Percentiles rank a stretch among this genome's conserved stretches.
Conservation (phyloP, 352 stramenopile genomes). For the Phytopythium boreale region DNA sequence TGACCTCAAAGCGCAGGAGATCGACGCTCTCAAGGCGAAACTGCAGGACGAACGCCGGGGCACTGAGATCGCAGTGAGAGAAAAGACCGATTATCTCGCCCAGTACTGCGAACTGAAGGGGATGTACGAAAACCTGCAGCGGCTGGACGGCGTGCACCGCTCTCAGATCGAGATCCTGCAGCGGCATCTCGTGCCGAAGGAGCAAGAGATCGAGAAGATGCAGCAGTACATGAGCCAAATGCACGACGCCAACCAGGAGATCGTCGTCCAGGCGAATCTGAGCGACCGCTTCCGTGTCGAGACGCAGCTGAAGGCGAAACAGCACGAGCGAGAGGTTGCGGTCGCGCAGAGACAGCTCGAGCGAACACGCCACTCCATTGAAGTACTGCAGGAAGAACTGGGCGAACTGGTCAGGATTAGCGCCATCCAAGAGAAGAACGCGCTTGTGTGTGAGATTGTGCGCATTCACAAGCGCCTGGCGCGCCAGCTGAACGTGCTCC, state of each 20-base stretch:
- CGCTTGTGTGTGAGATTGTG: slow-evolving; percentile 54
- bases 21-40: slow-evolving; percentile 28
- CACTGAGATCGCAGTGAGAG: slow-evolving; percentile 22
- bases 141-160: slow-evolving; percentile 64
- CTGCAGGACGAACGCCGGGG: slow-evolving; percentile 32
- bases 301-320: slow-evolving; percentile 33
- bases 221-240: slow-evolving; percentile 55
- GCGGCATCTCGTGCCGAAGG: slow-evolving; percentile 66
- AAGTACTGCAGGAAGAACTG: slow-evolving; percentile 63
- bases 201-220: slow-evolving; percentile 61
- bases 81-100: slow-evolving; percentile 36
- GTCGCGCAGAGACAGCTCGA: slow-evolving; percentile 35
- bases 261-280: slow-evolving; percentile 65
- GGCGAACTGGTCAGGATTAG: slow-evolving; percentile 56
- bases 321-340: slow-evolving; percentile 38
- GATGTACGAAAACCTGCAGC: slow-evolving; percentile 49
- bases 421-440: slow-evolving; percentile 58
- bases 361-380: slow-evolving; percentile 46
- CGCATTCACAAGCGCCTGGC: slow-evolving; percentile 64
- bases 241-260: slow-evolving; percentile 62
- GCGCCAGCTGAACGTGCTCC: slow-evolving; percentile 45
- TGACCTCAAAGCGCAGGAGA: slow-evolving; percentile 22
- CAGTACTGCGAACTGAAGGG: slow-evolving; percentile 38
- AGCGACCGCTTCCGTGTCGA: slow-evolving; percentile 59
- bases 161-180: slow-evolving; percentile 74